Evolutionary conservation across 805 yeast species (phyloP), one percentile per base, ranked within the genome.

Genomic region (Spathaspora gorwiae): DNA sequence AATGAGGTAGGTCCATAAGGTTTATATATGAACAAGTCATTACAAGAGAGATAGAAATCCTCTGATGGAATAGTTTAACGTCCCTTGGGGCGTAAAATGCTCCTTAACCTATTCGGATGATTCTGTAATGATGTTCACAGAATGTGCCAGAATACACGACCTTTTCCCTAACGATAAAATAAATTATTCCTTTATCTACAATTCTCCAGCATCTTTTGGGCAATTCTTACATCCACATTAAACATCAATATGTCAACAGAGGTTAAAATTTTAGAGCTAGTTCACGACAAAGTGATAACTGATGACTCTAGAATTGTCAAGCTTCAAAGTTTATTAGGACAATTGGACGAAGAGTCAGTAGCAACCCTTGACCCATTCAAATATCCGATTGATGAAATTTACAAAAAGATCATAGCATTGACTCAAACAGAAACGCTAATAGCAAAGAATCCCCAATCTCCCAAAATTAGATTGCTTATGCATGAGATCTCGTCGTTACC

Each of bases 261-360:
- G 6, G 15, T 14, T 19, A 10, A 9, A 14, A 29, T 38, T 29
- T 7, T 38, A 7, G 34, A 38, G 5, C 29, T 38, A 10, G 15
- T 44, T 7, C 29, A 39, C 26, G 32, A 40, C 31, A 37, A 19
- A 7, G 26, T 40, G 14, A n/a, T 37, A 32, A 26, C 37, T 24
- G 45, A 45, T 40, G 19, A 12, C 5, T n/a, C 12, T 6, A 45
- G 26, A 13, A 39, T 47, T 6, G n/a, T 12, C 6, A 27, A 43
- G 19, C 7, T 43, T n/a, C 9, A 11, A 2, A 5, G 10, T 2
- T 27, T 29, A 29, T n/a, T 40, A 9, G 13, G 35, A 27, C 35
- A 13, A 15, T 37, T 40, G 19, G 15, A 32, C 31, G 9, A 39
- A 13, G 43, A 29, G 9, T 37, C 36, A 34, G 15, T 35, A 7